Evolutionary conservation across 495 filamentous ascomycete genomes (phyloP), one percentile per base, ranked within the genome.

Genomic region (Lasiosphaeris hirsuta): DNA sequence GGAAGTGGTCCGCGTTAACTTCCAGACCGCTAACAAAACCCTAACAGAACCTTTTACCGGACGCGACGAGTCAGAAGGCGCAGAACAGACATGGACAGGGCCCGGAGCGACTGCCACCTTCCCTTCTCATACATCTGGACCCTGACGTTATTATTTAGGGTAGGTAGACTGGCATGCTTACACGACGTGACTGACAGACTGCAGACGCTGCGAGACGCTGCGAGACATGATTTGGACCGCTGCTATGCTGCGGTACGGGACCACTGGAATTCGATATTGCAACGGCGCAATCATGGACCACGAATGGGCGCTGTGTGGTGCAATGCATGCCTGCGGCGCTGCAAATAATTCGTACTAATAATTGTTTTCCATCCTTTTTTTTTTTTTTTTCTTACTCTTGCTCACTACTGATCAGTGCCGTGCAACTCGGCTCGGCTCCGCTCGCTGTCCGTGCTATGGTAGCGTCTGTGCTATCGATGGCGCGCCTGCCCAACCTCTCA

Each of bases 221-320:
- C 23, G 23, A 30, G 23, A 30, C 23, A 30, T 30, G 23, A 30
- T 30, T n/a, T n/a, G n/a, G n/a, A n/a, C n/a, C n/a, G 5, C 23
- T 30, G 5, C 23, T 5, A 30, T 30, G 23, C 23, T 5, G 5
- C 23, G 23, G 23, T 30, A 30, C 23, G 23, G 23, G 23, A 30
- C 23, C 23, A 5, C 23, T 30, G 23, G 23, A 30, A 23, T 39
- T 44, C 45, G 49, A 57, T 57, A 57, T 50, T 57, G 44, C 54
- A 42, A 57, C 54, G 17, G 45, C 44, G 54, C 47, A 50, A 57
- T 57, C 44, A 49, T 35, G 30, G 54, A 30, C 30, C 54, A 44
- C 54, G 33, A 38, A 40, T 46, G 30, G 42, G 43, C 15, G 3
- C 37, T 18, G 33, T 36, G 33, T 15, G 36, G 51, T 54, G 38